These are phyloP conservation scores for Aureobasidium uvarum DNA, from an alignment of 2,329 filamentous ascomycete genomes.

Conservation along the genomic window DNA sequence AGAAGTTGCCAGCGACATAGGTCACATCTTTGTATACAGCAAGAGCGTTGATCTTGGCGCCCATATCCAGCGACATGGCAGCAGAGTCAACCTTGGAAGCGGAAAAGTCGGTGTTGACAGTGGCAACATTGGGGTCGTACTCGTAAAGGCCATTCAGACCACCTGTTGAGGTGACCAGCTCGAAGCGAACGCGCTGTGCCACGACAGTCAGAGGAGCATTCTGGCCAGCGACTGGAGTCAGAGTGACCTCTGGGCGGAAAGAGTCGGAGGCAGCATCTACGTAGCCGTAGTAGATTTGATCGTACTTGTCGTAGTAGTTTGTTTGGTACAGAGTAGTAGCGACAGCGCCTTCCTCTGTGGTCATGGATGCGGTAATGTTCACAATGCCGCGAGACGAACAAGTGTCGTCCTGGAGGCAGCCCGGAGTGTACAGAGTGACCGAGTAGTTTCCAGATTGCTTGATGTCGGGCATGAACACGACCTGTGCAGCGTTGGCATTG, in stretches of 20 bases:
- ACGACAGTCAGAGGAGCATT: constrained; percentile 70
- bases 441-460: constrained; percentile 88
- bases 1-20: constrained; percentile 84
- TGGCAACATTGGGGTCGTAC: constrained; percentile 66
- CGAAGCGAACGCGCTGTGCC: constrained; percentile 84
- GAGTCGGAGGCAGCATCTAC: constrained; percentile 70
- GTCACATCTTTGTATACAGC: constrained; percentile 61
- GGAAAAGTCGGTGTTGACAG: constrained; percentile 63
- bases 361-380: constrained; percentile 72
- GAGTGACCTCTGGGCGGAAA: constrained; percentile 78
- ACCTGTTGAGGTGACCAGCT: constrained; percentile 67
- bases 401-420: constrained; percentile 75
- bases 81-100: constrained; percentile 74
- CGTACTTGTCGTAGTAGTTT: constrained; percentile 96
- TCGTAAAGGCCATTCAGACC: constrained; percentile 90
- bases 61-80: constrained; percentile 64
- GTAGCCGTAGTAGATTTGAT: constrained; percentile 81
- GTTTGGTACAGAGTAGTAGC: constrained; percentile 75
- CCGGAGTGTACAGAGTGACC: constrained; percentile 87
- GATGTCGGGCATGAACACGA: constrained; percentile 81
- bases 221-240: constrained; percentile 68
- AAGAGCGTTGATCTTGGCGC: constrained; percentile 70
- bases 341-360: constrained; percentile 49
- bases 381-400: constrained; percentile 76
- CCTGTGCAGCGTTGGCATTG: constrained; percentile 60